Percentiles rank a stretch among this genome's conserved stretches.
These are phyloP conservation scores for Hyphopichia fennica DNA, from an alignment of 1,139 yeast species.

Conservation along the genomic window DNA sequence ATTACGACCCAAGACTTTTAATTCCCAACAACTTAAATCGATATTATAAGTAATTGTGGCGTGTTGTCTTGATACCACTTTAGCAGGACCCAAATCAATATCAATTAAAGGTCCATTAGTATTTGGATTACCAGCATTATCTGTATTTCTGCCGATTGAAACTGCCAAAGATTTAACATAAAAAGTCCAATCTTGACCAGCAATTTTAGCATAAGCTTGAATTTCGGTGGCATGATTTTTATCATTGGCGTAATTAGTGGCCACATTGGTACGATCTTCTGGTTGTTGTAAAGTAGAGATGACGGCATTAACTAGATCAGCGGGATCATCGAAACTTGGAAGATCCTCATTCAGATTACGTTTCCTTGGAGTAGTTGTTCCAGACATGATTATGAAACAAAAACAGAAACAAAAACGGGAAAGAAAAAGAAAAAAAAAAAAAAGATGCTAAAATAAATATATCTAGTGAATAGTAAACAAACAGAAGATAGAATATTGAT, in stretches of 20 bases:
- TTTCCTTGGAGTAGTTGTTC: slow-evolving; percentile 30
- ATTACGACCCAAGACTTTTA: slow-evolving; percentile 80
- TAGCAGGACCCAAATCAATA: slow-evolving; percentile 94
- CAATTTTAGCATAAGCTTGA: slow-evolving; percentile 93
- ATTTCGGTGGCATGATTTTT: slow-evolving; percentile 79
- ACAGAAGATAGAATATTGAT: too few relatives aligned
- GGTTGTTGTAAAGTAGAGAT: slow-evolving; percentile 50
- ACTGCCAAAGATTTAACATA: slow-evolving; percentile 82
- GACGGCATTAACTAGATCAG: slow-evolving; percentile 54
- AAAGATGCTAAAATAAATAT: neutral
- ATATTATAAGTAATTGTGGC: slow-evolving; percentile 81
- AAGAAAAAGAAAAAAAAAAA: too few relatives aligned
- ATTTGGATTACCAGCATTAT: slow-evolving; percentile 21
- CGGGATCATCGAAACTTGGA: slow-evolving; percentile 47
- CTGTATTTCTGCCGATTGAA: slow-evolving; percentile 85
- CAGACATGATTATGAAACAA: slow-evolving; percentile 16
- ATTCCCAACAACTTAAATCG: slow-evolving; percentile 79
- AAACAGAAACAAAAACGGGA: too few relatives aligned
- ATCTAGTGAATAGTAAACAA: too few relatives aligned
- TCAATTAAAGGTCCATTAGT: slow-evolving; percentile 46
- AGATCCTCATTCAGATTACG: slow-evolving; percentile 23
- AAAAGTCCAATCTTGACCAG: slow-evolving; percentile 93
- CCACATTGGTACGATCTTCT: slow-evolving; percentile 51
- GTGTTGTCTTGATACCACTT: slow-evolving; percentile 88
- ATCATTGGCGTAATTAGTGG: slow-evolving; percentile 59